phyloP scores from a whole-genome alignment of 495 filamentous ascomycete genomes.

The Aspergillus cavernicola region DNA sequence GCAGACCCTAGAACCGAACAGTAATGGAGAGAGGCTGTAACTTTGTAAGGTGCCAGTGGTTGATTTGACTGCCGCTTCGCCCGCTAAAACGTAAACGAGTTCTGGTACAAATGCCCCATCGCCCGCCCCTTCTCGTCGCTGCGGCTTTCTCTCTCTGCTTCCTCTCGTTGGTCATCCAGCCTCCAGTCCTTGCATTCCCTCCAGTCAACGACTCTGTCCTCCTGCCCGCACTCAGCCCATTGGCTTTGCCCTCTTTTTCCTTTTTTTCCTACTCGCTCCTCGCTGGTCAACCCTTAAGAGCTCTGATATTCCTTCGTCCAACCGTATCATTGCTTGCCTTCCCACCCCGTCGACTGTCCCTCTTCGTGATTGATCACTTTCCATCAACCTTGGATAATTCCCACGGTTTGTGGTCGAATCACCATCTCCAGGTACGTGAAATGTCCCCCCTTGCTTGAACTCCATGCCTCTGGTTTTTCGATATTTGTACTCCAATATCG shows the following conservation, averaged over 20 bases:
- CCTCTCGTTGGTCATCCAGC: slow-evolving; percentile 47
- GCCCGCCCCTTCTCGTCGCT: slow-evolving; percentile 38
- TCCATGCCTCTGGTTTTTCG: slow-evolving; percentile 11
- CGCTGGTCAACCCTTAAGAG: slow-evolving; percentile 16
- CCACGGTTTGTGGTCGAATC: slow-evolving; percentile 28
- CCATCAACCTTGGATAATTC: slow-evolving; percentile 8
- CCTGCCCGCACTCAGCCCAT: slow-evolving; percentile 27
- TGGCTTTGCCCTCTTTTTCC: slow-evolving; percentile 20
- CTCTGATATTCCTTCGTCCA: slow-evolving; percentile 19
- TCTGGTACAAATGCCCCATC: slow-evolving; percentile 48
- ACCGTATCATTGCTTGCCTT: slow-evolving; percentile 20
- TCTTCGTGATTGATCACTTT: slow-evolving; percentile 25
- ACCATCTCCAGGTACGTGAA: slow-evolving; percentile 25
- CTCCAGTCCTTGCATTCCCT: slow-evolving; percentile 28
- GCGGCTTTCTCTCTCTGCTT: slow-evolving; percentile 41
- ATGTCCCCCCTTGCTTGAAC: slow-evolving; percentile 8
- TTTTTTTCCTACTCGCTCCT: slow-evolving; percentile 25
- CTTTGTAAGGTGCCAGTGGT: too few species aligned
- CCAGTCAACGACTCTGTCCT: slow-evolving; percentile 24
- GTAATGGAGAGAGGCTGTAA: too few species aligned
- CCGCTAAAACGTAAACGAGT: slow-evolving; percentile 20
- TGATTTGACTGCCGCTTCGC: slow-evolving; percentile 17
- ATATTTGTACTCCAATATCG: slow-evolving; percentile 17
- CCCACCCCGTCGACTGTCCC: slow-evolving; percentile 18
- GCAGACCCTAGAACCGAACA: too few species aligned